phyloP scores from a whole-genome alignment of 75 land plant genomes.

The Picea glauca region DNA sequence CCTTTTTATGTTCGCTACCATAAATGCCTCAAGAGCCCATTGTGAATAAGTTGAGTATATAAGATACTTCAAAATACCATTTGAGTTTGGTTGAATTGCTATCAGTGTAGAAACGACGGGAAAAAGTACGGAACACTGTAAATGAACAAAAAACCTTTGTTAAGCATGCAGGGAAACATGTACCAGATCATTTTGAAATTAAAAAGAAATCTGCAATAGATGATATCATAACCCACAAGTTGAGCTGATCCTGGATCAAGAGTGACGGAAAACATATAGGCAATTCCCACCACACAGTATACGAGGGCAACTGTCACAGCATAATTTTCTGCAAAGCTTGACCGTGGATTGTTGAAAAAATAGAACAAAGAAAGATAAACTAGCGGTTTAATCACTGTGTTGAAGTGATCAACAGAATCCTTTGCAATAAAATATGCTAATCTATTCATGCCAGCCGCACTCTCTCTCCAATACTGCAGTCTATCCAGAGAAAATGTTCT shows the following conservation, averaged over 20 bases:
- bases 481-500: constrained; percentile 89
- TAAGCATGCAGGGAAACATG: not conserved
- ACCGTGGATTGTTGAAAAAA: constrained; percentile 93
- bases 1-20: constrained; percentile 87
- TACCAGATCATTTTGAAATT: not conserved
- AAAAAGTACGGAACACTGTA: constrained; percentile 87
- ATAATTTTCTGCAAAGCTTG: constrained; percentile 71
- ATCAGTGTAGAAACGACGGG: constrained; percentile 84
- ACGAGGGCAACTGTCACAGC: constrained; percentile 64
- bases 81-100: constrained; percentile 44
- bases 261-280: constrained; percentile 73
- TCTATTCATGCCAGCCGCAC: constrained; percentile 88
- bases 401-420: constrained; percentile 83
- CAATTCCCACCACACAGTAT: constrained; percentile 88
- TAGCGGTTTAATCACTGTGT: constrained; percentile 77
- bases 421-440: constrained; percentile 86
- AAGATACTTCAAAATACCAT: constrained; percentile 30
- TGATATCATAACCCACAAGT: constrained; percentile 50
- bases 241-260: constrained; percentile 80
- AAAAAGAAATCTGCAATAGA: not conserved
- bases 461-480: constrained; percentile 87
- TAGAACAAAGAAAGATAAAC: constrained; percentile 93
- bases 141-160: constrained; percentile 5
- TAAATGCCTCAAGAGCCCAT: constrained; percentile 91
- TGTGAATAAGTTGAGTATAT: constrained; percentile 58